phyloP scores from a whole-genome alignment of 208 protist species.

The Trichomonas tenax region DNA sequence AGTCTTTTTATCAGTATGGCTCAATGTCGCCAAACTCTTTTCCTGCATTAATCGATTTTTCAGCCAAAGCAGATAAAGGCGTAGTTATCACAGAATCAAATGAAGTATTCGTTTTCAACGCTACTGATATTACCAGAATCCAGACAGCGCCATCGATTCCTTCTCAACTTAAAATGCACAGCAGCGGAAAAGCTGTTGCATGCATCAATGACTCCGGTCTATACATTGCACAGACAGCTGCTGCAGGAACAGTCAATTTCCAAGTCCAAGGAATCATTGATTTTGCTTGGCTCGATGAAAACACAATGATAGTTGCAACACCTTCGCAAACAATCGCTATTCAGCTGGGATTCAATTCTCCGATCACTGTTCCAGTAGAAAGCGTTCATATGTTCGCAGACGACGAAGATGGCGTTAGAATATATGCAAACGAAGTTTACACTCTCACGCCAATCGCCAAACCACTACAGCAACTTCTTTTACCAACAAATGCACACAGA shows the following conservation, averaged over 20 bases:
- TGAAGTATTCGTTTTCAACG: background rate
- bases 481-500: background rate
- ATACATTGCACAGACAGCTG: background rate
- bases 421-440: background rate
- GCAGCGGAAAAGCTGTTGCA: background rate
- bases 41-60: background rate
- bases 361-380: background rate
- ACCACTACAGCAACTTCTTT: background rate
- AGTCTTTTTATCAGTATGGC: background rate
- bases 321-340: background rate
- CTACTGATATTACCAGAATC: background rate
- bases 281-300: background rate
- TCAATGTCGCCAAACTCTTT: background rate
- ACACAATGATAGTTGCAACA: background rate
- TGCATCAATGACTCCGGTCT: background rate
- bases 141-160: background rate
- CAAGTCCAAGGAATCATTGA: background rate
- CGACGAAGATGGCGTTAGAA: background rate
- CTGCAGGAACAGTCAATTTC: background rate
- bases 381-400: background rate
- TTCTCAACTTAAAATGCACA: background rate
- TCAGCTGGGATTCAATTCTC: background rate
- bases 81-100: background rate
- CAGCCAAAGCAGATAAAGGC: background rate
- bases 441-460: background rate